Evolutionary conservation across 2,329 filamentous ascomycete species (phyloP).

Genomic region (Pseudogymnoascus sp.): DNA sequence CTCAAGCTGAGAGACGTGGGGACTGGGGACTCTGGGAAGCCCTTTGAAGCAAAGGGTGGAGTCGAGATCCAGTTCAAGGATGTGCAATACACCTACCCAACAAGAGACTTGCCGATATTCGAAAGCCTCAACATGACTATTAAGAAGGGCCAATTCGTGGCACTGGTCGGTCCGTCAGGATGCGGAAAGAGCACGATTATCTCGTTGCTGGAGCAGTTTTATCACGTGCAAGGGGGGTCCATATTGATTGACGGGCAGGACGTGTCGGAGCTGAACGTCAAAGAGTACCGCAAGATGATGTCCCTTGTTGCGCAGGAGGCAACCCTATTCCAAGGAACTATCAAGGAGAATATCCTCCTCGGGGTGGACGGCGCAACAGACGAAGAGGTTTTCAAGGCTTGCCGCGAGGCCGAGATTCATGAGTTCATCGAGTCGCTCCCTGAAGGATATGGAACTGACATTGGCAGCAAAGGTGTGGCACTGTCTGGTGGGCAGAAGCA

Average conservation of each 20-base stretch:
- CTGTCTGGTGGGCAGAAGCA: slow-evolving; percentile 50
- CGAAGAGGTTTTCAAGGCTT: slow-evolving; percentile 38
- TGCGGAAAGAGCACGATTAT: slow-evolving; percentile 68
- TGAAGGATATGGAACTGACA: slow-evolving; percentile 41
- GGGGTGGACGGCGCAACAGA: slow-evolving; percentile 43
- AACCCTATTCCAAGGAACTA: slow-evolving; percentile 59
- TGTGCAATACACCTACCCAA: slow-evolving; percentile 54
- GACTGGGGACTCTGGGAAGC: slow-evolving; percentile 10
- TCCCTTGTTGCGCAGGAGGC: slow-evolving; percentile 70
- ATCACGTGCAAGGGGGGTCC: slow-evolving; percentile 55
- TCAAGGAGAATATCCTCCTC: slow-evolving; percentile 62
- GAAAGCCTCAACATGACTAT: slow-evolving; percentile 55
- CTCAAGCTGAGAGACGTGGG: slow-evolving; percentile 31
- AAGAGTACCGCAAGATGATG: slow-evolving; percentile 54
- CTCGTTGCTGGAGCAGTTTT: slow-evolving; percentile 56
- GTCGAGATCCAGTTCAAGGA: slow-evolving; percentile 50
- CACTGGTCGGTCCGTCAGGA: slow-evolving; percentile 60
- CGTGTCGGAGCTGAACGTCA: slow-evolving; percentile 51
- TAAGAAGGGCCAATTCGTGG: slow-evolving; percentile 60
- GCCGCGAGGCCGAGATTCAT: slow-evolving; percentile 43
- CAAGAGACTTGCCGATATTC: slow-evolving; percentile 50
- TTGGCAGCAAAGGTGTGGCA: slow-evolving; percentile 39
- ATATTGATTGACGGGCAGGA: slow-evolving; percentile 58
- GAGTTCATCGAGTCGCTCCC: slow-evolving; percentile 46
- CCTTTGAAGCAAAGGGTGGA: slow-evolving; percentile 32